Evolutionary conservation across 208 protist genomes (phyloP).

Genomic region (Crithidia mellificae): DNA sequence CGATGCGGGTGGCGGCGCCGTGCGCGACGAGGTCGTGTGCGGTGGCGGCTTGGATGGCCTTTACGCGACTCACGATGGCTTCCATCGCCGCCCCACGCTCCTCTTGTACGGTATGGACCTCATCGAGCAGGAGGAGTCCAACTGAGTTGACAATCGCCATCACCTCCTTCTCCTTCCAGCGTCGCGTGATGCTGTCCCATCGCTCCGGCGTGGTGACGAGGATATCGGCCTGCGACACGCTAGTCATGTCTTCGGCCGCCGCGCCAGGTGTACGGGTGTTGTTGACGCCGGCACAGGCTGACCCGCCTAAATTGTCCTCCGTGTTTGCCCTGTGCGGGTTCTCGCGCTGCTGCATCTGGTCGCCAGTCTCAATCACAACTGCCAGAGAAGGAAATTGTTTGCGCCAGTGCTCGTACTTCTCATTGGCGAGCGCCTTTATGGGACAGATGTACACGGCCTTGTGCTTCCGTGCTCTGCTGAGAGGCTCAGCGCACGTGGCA

Average conservation of each 20-base stretch:
- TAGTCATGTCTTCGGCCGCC: constrained; percentile 40
- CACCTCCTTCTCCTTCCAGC: constrained; percentile 83
- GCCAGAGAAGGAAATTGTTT: constrained; percentile 75
- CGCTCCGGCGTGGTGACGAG: constrained; percentile 94
- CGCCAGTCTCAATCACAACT: constrained; percentile 95
- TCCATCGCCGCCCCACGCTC: constrained; percentile 91
- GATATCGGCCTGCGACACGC: constrained; percentile 67
- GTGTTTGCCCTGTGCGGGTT: not conserved
- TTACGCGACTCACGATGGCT: constrained; percentile 92
- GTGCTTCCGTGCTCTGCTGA: not conserved
- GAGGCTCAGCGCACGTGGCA: too few species aligned
- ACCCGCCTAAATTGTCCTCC: too few species aligned
- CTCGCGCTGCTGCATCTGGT: constrained; percentile 73
- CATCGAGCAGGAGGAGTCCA: constrained; percentile 87
- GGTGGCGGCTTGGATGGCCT: constrained; percentile 48
- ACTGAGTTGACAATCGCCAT: constrained; percentile 76
- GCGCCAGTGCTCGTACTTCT: constrained; percentile 82
- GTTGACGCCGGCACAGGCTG: too few species aligned
- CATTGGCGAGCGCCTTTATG: constrained; percentile 88
- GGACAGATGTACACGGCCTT: constrained; percentile 92
- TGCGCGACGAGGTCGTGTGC: constrained; percentile 5
- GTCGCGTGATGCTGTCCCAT: constrained; percentile 93
- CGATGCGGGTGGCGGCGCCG: constrained; percentile 57
- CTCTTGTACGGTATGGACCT: constrained; percentile 93
- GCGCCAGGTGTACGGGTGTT: too few species aligned